These are phyloP conservation scores for Polychaeton citri DNA, from an alignment of 2,329 filamentous ascomycete genomes.

Conservation along the genomic window DNA sequence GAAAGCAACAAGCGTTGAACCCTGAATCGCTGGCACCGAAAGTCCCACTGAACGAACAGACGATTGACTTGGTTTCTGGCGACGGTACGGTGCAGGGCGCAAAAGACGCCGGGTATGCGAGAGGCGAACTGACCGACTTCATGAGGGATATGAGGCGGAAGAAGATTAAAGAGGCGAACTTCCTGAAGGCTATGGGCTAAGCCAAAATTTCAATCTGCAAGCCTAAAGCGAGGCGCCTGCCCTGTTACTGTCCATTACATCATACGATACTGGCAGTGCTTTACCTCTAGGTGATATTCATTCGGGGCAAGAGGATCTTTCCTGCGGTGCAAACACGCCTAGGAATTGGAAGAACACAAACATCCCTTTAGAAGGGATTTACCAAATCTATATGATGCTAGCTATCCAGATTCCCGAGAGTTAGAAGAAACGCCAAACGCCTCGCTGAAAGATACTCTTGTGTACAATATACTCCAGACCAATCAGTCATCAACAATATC, in stretches of 20 bases:
- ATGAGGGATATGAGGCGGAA: conserved; percentile 63
- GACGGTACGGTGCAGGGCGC: conserved; percentile 36
- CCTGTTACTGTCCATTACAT: too few relatives aligned
- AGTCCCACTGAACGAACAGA: conserved; percentile 65
- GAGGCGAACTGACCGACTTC: conserved; percentile 52
- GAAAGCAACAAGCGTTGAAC: conserved; percentile 51
- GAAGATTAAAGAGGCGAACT: conserved; percentile 74
- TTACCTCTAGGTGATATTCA: too few relatives aligned
- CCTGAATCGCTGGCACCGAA: conserved; percentile 48
- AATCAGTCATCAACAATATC: conserved; percentile 31
- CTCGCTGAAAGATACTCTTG: conserved; percentile 4
- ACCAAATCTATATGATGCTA: too few relatives aligned
- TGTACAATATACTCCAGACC: background rate
- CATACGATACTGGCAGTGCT: too few relatives aligned
- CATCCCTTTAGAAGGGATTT: too few relatives aligned
- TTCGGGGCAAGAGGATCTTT: too few relatives aligned
- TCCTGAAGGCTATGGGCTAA: conserved; percentile 61
- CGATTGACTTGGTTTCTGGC: conserved; percentile 53
- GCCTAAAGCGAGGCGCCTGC: too few relatives aligned
- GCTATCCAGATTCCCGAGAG: too few relatives aligned
- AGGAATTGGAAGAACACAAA: too few relatives aligned
- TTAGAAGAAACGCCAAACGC: conserved; percentile 5
- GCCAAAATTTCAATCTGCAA: too few relatives aligned
- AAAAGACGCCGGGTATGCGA: conserved; percentile 33
- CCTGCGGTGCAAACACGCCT: too few relatives aligned